Evolutionary conservation across 768 basidiomycete genomes (phyloP), one percentile per base, ranked within the genome.

Genomic region (Hemileccinum rubropunctum): DNA sequence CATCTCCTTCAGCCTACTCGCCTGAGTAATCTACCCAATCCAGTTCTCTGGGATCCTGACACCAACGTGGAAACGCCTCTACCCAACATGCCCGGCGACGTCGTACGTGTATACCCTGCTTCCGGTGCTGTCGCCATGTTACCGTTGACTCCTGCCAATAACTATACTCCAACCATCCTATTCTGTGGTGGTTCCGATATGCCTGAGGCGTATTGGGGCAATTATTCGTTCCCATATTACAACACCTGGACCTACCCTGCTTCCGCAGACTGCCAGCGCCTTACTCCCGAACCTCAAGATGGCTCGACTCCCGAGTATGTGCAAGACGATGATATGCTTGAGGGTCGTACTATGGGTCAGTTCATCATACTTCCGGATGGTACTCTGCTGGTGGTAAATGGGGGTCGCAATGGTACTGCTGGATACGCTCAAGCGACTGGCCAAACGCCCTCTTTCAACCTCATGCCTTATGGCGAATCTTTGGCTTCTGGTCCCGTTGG

Each of bases 151-250:
- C 87, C 89, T 13, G 86, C 77, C 27, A 97, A 95, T 71, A 86
- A 91, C 63, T 98, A 88, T 68, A 81, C 77, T 0, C 88, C 86
- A 1, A 91, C 91, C 0, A 68, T 97, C 50, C 59, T 98, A 42
- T 95, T 98, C 71, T 98, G 95, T 59, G 95, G 95, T 48, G 95
- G 95, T 18, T 81, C 81, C 14, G 76, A 86, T 64, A 86, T 95
- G 79, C 73, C 83, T 10, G 86, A 85, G 36, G 72, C 76, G 20
- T 73, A 73, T 32, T 98, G 84, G 78, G 91, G 91, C 48, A 82
- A 90, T 66, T 93, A 92, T 63, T 75, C 82, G 0, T 80, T 63
- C 63, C 88, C 91, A 1, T 75, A 75, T 52, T 81, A 83, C 66
- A 81, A 92, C 67, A 89, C 88, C 1, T 90, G 81, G 82, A 69